Evolutionary conservation across 2,329 filamentous ascomycete species (phyloP).

Genomic region (Parastagonospora nodorum): DNA sequence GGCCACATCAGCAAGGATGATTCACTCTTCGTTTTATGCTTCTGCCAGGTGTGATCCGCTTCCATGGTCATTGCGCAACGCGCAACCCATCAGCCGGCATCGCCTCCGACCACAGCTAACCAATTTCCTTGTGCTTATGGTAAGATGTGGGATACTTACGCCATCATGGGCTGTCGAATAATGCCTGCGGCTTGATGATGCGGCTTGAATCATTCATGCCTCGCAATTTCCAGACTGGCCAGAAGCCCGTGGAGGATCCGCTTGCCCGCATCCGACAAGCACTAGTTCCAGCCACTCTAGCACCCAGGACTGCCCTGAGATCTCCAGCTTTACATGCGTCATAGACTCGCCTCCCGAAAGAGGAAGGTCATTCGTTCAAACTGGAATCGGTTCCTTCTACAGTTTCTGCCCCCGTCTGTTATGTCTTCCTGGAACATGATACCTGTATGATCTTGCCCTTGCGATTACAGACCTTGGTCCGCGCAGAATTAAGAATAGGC

Average conservation of each 20-base stretch:
- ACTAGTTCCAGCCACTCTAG: constrained; percentile 11
- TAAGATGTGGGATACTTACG: constrained; percentile 3
- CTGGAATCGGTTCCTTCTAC: not conserved
- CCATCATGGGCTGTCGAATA: constrained; percentile 1
- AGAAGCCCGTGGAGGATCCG: constrained; percentile 6
- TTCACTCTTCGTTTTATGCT: not conserved
- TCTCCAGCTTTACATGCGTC: constrained; percentile 10
- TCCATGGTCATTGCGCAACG: constrained; percentile 7
- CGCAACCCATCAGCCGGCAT: constrained; percentile 8
- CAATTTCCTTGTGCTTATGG: constrained; percentile 3
- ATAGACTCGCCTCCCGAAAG: constrained; percentile 4
- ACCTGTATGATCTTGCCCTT: not conserved
- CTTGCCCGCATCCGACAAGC: constrained; percentile 15
- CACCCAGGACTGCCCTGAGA: constrained; percentile 2
- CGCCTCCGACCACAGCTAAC: constrained; percentile 1
- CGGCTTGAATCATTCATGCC: constrained; percentile 3
- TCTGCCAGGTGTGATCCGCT: constrained; percentile 4
- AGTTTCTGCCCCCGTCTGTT: not conserved
- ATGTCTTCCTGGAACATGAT: not conserved
- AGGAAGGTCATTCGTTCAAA: not conserved
- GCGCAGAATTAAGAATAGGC: constrained; percentile 8
- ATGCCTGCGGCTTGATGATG: constrained; percentile 1
- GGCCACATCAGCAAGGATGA: constrained; percentile 11
- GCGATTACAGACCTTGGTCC: not conserved
- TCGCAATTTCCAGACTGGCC: not conserved